Percentiles rank a stretch among this genome's conserved stretches.
phyloP scores from a whole-genome alignment of 305 asterid genomes.

The Rubia peregrina region DNA sequence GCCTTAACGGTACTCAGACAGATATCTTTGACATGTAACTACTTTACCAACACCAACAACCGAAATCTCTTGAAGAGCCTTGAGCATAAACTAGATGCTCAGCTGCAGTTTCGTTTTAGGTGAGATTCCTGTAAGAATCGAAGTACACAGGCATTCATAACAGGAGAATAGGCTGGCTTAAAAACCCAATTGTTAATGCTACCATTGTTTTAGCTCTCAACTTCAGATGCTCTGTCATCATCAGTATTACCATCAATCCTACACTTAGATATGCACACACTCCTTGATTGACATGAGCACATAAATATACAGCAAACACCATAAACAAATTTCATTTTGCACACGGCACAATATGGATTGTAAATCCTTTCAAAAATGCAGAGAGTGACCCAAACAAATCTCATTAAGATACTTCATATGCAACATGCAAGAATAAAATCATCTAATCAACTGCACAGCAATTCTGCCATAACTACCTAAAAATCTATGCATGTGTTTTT shows the following conservation, averaged over 20 bases:
- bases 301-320: neutral
- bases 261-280: neutral
- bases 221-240: neutral
- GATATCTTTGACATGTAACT: neutral
- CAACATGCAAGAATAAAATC: neutral
- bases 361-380: neutral
- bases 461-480: neutral
- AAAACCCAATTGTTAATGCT: neutral
- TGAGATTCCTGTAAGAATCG: neutral
- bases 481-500: neutral
- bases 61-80: neutral
- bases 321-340: neutral
- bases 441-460: neutral
- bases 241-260: too few species aligned
- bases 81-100: neutral
- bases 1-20: neutral
- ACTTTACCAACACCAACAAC: neutral
- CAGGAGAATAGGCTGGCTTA: neutral
- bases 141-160: neutral
- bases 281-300: neutral
- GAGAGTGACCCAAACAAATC: neutral
- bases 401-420: constrained; percentile 3
- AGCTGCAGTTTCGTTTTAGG: neutral
- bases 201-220: neutral
- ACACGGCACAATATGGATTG: neutral